Evolutionary conservation across 352 stramenopile species (phyloP), one percentile per base, ranked within the genome.

Genomic region (Blastocystis sp.): DNA sequence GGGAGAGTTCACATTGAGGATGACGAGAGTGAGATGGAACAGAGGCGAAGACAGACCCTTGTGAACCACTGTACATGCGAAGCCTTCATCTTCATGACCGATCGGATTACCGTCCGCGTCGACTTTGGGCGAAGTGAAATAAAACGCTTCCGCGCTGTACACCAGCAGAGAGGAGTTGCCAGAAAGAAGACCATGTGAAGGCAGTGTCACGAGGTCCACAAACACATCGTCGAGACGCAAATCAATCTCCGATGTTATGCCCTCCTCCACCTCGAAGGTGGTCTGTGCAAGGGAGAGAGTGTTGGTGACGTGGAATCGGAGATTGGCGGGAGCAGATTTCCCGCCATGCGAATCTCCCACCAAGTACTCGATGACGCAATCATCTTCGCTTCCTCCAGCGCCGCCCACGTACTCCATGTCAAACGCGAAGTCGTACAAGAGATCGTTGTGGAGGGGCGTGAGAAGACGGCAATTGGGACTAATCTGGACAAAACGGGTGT

Each of bases 401-500:
- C 48, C 14, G n/a, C 28, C 40, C 14, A 59, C 11, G 28, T 76
- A 76, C 38, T 60, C 28, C 19, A 76, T 1, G 14, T 2, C n/a
- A 56, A 60, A 76, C n/a, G n/a, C 48, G 14, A 76, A 76, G 3
- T 17, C 41, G 21, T 59, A 45, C 2, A 76, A 2, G 14, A 48
- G n/a, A 5, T 28, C 38, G 41, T 48, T 76, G 21, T 40, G 14
- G 3, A 59, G 23, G 11, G 66, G 56, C 23, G 11, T 19, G 4
- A 59, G n/a, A 52, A 84, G 11, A 52, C 34, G 21, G 48, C 74
- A 84, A 40, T 34, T 19, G 11, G 60, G 52, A 23, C 52, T 69
- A 11, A 84, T 67, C 7, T 40, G 23, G 19, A 84, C 45, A 40
- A 84, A 67, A 59, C 60, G 74, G 5, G 74, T 84, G 41, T 84